A percentile compares a stretch with the other conserved stretches of the same genome.
These are phyloP conservation scores for Azolla pinnata DNA, from an alignment of 75 land plant species.

Conservation along the genomic window DNA sequence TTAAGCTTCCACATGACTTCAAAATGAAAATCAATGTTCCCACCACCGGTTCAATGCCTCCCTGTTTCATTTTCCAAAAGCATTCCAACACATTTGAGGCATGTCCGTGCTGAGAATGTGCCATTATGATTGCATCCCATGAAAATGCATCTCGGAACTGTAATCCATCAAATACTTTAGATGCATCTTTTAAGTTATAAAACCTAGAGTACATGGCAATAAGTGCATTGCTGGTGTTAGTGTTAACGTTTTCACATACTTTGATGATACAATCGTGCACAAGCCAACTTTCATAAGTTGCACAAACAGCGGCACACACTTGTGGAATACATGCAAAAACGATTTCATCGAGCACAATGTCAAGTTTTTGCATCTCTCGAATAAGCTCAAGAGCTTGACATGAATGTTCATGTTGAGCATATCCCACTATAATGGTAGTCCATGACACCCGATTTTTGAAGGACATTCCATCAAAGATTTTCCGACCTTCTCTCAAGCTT, in stretches of 20 bases:
- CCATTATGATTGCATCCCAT: slow-evolving; percentile 58
- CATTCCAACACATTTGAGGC: slow-evolving; percentile 31
- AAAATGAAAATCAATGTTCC: slow-evolving; percentile 44
- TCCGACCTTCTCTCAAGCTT: slow-evolving; percentile 19
- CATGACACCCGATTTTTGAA: slow-evolving; percentile 34
- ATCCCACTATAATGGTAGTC: slow-evolving; percentile 43
- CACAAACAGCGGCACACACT: slow-evolving; percentile 16
- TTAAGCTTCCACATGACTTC: slow-evolving; percentile 32
- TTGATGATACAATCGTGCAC: neutral
- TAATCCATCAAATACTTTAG: slow-evolving; percentile 35
- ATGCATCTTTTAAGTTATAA: slow-evolving; percentile 34
- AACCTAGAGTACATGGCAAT: slow-evolving; percentile 43
- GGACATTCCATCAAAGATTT: slow-evolving; percentile 25
- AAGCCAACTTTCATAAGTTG: neutral
- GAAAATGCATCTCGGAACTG: slow-evolving; percentile 30
- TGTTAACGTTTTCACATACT: neutral
- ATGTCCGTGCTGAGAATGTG: slow-evolving; percentile 49
- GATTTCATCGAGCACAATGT: slow-evolving; percentile 29
- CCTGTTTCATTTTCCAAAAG: slow-evolving; percentile 38
- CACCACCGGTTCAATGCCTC: slow-evolving; percentile 35
- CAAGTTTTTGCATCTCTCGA: slow-evolving; percentile 24
- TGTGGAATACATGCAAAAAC: slow-evolving; percentile 34
- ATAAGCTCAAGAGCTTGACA: slow-evolving; percentile 32
- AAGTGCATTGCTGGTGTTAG: neutral
- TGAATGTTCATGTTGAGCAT: slow-evolving; percentile 41